phyloP scores from a whole-genome alignment of 176 grass and related monocot genomes.

The Carex kokanica region DNA sequence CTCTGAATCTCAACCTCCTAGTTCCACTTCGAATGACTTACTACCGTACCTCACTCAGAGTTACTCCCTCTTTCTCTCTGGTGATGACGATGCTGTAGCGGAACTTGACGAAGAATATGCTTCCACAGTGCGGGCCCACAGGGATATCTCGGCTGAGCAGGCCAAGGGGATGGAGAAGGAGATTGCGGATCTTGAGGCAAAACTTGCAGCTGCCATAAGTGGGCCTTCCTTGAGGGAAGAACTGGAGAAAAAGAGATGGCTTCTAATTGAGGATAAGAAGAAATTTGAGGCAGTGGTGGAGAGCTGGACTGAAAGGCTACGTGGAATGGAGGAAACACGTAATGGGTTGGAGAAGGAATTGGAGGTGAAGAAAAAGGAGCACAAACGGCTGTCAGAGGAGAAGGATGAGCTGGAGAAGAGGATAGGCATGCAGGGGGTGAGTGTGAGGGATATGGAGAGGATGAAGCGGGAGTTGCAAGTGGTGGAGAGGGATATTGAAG shows the following conservation, averaged over 20 bases:
- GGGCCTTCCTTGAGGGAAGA: slow-evolving; percentile 39
- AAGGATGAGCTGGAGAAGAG: slow-evolving; percentile 49
- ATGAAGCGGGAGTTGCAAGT: slow-evolving; percentile 66
- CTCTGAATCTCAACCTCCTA: background rate
- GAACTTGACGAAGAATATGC: slow-evolving; percentile 62
- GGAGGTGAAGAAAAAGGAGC: slow-evolving; percentile 49
- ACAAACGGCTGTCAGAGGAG: slow-evolving; percentile 28
- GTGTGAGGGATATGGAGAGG: slow-evolving; percentile 57
- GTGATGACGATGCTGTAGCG: slow-evolving; percentile 39
- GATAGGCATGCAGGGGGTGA: slow-evolving; percentile 50
- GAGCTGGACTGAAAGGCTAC: slow-evolving; percentile 47
- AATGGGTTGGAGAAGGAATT: slow-evolving; percentile 45
- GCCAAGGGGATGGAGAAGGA: slow-evolving; percentile 49
- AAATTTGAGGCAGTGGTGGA: slow-evolving; percentile 77
- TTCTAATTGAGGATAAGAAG: slow-evolving; percentile 42
- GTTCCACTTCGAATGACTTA: slow-evolving; percentile 31
- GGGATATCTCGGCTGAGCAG: background rate
- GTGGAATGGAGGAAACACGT: slow-evolving; percentile 41
- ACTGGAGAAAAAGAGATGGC: slow-evolving; percentile 37
- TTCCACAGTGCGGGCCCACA: slow-evolving; percentile 35
- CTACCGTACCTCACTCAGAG: slow-evolving; percentile 41
- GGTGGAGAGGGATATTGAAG: slow-evolving; percentile 51
- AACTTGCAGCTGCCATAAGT: slow-evolving; percentile 32
- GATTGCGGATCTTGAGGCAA: slow-evolving; percentile 31
- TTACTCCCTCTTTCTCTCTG: slow-evolving; percentile 48